These are phyloP conservation scores for Dendrocalamus latiflorus DNA, from an alignment of 202 grass and related monocot species.

Conservation along the genomic window DNA sequence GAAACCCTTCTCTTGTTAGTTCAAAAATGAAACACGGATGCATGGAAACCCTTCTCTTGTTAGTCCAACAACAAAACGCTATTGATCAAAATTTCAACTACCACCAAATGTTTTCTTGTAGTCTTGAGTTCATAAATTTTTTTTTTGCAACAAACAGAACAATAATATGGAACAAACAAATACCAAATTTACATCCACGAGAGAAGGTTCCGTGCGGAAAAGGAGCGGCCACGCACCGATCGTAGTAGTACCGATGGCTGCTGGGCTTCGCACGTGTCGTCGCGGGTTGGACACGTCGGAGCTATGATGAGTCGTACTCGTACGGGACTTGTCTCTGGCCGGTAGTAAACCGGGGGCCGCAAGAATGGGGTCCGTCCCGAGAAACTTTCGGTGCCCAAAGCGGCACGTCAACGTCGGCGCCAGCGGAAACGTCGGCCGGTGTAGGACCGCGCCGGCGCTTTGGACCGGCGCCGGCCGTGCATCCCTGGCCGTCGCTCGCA, in stretches of 20 bases:
- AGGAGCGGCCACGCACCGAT: neutral
- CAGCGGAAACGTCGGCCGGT: neutral
- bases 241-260: neutral
- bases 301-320: neutral
- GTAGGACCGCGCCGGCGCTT: neutral
- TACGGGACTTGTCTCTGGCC: neutral
- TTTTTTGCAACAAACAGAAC: no score
- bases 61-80: no score
- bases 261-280: slow-evolving; percentile 5
- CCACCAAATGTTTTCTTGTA: no score
- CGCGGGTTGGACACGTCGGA: neutral
- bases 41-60: no score
- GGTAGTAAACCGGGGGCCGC: no score
- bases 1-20: no score
- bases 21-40: no score
- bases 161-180: no score
- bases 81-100: no score
- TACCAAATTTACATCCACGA: neutral
- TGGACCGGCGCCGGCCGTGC: neutral
- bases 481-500: neutral
- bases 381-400: slow-evolving; percentile 41
- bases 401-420: slow-evolving; percentile 23
- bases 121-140: no score
- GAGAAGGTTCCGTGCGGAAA: neutral
- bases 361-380: neutral